Conservation (phyloP, 164 flowering plant species). For the Chimonanthus praecox region DNA sequence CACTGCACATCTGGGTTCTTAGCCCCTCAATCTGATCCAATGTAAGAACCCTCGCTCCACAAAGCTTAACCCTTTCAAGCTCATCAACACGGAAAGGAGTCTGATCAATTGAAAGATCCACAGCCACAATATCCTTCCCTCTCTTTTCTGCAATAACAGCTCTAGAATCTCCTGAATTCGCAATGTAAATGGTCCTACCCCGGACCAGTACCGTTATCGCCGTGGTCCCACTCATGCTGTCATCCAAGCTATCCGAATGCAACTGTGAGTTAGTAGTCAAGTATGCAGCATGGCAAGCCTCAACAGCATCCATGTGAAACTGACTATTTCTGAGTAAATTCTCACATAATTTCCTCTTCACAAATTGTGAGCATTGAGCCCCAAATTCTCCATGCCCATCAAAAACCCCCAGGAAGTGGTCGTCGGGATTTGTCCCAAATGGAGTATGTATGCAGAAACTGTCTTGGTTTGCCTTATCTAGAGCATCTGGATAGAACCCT, state of each 20-base stretch:
- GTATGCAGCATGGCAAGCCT: conserved; percentile 77
- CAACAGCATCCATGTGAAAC: conserved; percentile 65
- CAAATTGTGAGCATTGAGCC: conserved; percentile 88
- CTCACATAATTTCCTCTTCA: conserved; percentile 73
- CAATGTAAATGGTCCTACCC: conserved; percentile 68
- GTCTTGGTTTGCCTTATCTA: conserved; percentile 95
- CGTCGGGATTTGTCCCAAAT: conserved; percentile 67
- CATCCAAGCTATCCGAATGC: conserved; percentile 74
- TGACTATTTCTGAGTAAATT: conserved; percentile 65
- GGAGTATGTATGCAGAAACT: conserved; percentile 93
- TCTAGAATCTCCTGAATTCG: conserved; percentile 94
- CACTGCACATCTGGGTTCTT: conserved; percentile 90
- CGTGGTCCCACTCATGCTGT: conserved; percentile 96
- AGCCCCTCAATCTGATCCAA: conserved; percentile 97
- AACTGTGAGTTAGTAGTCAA: conserved; percentile 73
- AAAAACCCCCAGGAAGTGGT: conserved; percentile 91
- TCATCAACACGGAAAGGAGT: conserved; percentile 89
- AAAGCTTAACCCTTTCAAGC: conserved; percentile 75
- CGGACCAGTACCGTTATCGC: conserved; percentile 82
- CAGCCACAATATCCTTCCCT: conserved; percentile 72
- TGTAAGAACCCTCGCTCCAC: conserved; percentile 92
- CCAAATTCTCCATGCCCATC: conserved; percentile 98
- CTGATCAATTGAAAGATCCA: conserved; percentile 87
- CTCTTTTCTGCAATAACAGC: conserved; percentile 84
- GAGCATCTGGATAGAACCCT: conserved; percentile 94